Evolutionary conservation across 2,329 filamentous ascomycete genomes (phyloP).

Genomic region (Phaeoacremonium minimum): DNA sequence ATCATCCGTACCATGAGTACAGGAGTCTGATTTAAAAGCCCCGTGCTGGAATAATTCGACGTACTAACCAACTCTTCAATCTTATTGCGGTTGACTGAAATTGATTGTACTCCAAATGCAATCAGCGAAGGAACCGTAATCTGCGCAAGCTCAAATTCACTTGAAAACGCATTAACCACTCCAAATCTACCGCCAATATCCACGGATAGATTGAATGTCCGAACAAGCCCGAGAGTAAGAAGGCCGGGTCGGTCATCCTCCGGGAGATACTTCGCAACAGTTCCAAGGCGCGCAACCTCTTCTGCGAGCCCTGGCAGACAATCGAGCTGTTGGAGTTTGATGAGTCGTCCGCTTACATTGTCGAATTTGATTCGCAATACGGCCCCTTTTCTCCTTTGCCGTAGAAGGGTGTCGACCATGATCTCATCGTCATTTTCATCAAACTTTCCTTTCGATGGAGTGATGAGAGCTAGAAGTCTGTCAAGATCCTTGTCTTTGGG

Average conservation of each 20-base stretch:
- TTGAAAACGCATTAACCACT: slow-evolving; percentile 49
- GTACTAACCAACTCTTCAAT: slow-evolving; percentile 68
- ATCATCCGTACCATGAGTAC: slow-evolving; percentile 88
- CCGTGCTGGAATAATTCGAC: slow-evolving; percentile 20
- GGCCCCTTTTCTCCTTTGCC: slow-evolving; percentile 81
- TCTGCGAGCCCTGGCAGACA: slow-evolving; percentile 68
- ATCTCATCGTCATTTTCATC: slow-evolving; percentile 86
- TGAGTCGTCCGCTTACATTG: slow-evolving; percentile 57
- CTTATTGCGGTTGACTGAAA: slow-evolving; percentile 60
- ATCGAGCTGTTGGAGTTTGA: slow-evolving; percentile 60
- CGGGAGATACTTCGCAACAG: slow-evolving; percentile 88
- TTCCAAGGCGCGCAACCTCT: slow-evolving; percentile 78
- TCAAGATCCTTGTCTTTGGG: slow-evolving; percentile 80
- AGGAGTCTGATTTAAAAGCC: slow-evolving; percentile 21
- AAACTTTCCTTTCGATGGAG: slow-evolving; percentile 87
- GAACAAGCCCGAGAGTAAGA: slow-evolving; percentile 67
- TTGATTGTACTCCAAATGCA: slow-evolving; percentile 66
- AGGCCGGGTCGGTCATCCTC: slow-evolving; percentile 92
- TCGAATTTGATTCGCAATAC: slow-evolving; percentile 70
- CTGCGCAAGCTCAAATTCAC: slow-evolving; percentile 68
- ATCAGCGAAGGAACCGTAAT: slow-evolving; percentile 81
- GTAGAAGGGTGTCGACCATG: slow-evolving; percentile 83
- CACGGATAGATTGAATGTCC: slow-evolving; percentile 56
- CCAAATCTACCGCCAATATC: slow-evolving; percentile 69
- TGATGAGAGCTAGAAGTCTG: slow-evolving; percentile 78